A percentile compares a stretch with the other conserved stretches of the same genome.
These are phyloP conservation scores for Gossypium gossypioides DNA, from an alignment of 441 rosid species.

Conservation along the genomic window DNA sequence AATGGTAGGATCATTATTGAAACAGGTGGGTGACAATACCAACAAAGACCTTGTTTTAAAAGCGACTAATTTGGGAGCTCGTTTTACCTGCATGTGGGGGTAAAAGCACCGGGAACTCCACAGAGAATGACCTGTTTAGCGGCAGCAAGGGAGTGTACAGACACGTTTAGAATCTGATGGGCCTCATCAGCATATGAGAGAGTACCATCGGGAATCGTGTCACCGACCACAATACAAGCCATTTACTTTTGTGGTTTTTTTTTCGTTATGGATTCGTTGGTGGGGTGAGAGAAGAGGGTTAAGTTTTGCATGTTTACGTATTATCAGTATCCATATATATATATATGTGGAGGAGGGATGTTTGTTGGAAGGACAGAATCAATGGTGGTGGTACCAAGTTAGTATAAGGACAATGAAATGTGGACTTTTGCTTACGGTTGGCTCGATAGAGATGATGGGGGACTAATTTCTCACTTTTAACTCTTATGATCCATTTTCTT, in stretches of 20 bases:
- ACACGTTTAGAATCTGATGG: conserved; percentile 60
- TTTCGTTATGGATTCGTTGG: not conserved
- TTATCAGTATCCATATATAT: too few relatives aligned
- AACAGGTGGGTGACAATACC: too few relatives aligned
- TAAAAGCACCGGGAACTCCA: conserved; percentile 93
- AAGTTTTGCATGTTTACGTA: too few relatives aligned
- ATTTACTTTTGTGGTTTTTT: conserved; percentile 10
- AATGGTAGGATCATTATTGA: not conserved
- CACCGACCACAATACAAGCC: conserved; percentile 73
- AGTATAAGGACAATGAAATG: not conserved
- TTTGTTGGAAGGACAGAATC: not conserved
- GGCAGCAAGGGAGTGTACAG: conserved; percentile 67
- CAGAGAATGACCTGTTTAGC: conserved; percentile 63
- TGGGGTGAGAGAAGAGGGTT: not conserved
- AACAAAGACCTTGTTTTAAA: too few relatives aligned
- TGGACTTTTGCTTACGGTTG: not conserved
- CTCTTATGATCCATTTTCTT: not conserved
- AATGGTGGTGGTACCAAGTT: not conserved
- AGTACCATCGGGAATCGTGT: conserved; percentile 55
- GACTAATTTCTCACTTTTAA: not conserved
- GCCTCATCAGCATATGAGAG: conserved; percentile 64
- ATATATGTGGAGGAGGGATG: not conserved
- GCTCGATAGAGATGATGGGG: not conserved
- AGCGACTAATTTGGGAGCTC: not conserved
- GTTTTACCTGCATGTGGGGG: conserved; percentile 80